A percentile compares a stretch with the other conserved stretches of the same genome.
phyloP scores from a whole-genome alignment of 495 filamentous ascomycete genomes.

The Eremomyces bilateralis region DNA sequence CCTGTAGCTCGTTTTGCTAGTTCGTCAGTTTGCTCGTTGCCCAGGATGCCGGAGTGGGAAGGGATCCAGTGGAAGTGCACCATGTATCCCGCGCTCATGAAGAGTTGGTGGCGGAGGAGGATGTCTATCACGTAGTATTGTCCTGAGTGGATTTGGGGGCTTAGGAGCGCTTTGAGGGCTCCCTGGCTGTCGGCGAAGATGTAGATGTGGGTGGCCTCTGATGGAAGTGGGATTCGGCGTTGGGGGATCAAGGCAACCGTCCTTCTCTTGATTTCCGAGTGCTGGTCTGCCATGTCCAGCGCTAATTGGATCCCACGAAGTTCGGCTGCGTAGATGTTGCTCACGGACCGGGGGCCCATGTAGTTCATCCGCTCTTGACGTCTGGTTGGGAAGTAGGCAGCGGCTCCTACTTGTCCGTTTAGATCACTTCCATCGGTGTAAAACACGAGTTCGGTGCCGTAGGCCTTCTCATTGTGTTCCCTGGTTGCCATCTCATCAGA shows the following conservation, averaged over 20 bases:
- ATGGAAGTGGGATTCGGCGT: constrained; percentile 4
- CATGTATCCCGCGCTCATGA: too few species aligned
- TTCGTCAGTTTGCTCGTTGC: too few species aligned
- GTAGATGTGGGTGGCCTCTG: constrained; percentile 1
- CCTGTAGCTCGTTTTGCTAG: too few species aligned
- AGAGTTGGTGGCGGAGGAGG: too few species aligned
- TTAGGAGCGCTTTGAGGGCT: constrained; percentile 3
- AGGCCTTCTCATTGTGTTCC: constrained; percentile 9
- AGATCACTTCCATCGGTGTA: constrained; percentile 12
- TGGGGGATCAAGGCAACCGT: too few species aligned
- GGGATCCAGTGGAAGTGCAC: too few species aligned
- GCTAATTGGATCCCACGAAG: constrained; percentile 7
- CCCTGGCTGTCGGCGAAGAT: constrained; percentile 6
- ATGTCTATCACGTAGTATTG: constrained; percentile 5
- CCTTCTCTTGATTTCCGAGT: too few species aligned
- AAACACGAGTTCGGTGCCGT: constrained; percentile 7
- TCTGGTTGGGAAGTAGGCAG: constrained; percentile 4
- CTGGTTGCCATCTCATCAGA: constrained; percentile 7
- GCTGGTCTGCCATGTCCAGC: constrained; percentile 7
- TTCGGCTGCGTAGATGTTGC: constrained; percentile 11
- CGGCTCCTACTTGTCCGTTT: constrained; percentile 8
- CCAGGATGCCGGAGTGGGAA: too few species aligned
- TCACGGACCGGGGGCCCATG: constrained; percentile 7
- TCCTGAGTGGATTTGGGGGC: constrained; percentile 4
- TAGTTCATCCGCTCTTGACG: constrained; percentile 6